These are phyloP conservation scores for Teratosphaeria destructans DNA, from an alignment of 2,329 filamentous ascomycete species.

Conservation along the genomic window DNA sequence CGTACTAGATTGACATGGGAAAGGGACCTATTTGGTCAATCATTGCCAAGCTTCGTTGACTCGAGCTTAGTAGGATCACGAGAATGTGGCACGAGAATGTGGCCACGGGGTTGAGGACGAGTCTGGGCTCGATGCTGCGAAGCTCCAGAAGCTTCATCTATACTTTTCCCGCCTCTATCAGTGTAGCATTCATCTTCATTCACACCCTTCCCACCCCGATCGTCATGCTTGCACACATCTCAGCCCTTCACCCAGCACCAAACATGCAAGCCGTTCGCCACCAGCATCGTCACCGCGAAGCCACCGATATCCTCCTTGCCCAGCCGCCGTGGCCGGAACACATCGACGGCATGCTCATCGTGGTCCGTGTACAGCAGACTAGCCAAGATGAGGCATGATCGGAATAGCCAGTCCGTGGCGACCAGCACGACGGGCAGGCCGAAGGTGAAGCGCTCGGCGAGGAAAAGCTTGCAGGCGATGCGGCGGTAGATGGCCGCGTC, in stretches of 20 bases:
- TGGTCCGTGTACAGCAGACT: conserved; percentile 15
- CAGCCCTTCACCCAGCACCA: conserved; percentile 22
- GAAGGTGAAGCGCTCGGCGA: conserved; percentile 31
- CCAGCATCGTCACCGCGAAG: conserved; percentile 7
- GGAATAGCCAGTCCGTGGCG: conserved; percentile 16
- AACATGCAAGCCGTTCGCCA: conserved; percentile 21
- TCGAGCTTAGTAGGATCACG: neutral
- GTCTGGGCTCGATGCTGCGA: neutral
- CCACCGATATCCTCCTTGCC: conserved; percentile 9
- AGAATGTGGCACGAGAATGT: neutral
- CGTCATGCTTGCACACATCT: neutral
- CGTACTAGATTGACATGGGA: neutral
- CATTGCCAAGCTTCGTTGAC: neutral
- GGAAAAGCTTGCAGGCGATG: conserved; percentile 30
- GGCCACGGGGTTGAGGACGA: neutral
- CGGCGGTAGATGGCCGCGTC: conserved; percentile 27
- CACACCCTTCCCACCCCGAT: neutral
- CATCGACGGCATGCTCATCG: conserved; percentile 11
- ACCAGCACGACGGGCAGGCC: conserved; percentile 27
- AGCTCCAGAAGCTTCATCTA: neutral
- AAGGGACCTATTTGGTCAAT: neutral
- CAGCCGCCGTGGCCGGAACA: conserved; percentile 16
- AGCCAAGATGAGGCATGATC: conserved; percentile 11
- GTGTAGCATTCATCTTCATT: neutral
- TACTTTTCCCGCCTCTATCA: neutral